Percentiles rank a stretch among this genome's conserved stretches.
Evolutionary conservation across 2,329 filamentous ascomycete genomes (phyloP).

Genomic region (Penicillium sp.): DNA sequence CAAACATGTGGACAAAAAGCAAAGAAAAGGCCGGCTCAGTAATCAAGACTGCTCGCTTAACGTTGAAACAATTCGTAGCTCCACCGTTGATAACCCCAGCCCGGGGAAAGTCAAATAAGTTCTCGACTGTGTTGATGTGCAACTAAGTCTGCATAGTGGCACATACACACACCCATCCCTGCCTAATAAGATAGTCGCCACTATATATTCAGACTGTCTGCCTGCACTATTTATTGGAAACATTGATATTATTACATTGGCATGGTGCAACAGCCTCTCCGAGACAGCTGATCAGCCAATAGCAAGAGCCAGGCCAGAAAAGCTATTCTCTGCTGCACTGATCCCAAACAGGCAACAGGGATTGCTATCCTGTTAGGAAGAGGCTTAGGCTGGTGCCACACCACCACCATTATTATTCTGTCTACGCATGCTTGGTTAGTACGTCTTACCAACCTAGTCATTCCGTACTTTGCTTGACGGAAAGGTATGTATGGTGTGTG

Average conservation of each 20-base stretch:
- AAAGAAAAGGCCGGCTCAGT: not conserved
- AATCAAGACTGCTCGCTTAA: not conserved
- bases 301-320: not conserved
- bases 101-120: not conserved
- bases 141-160: too few species aligned
- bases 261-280: not conserved
- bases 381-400: conserved; percentile 3
- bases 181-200: not conserved
- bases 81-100: not conserved
- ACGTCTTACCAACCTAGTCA: not conserved
- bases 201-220: not conserved
- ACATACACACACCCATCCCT: not conserved
- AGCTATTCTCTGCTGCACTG: not conserved
- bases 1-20: not conserved
- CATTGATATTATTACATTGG: not conserved
- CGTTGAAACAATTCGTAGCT: not conserved
- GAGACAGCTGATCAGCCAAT: not conserved
- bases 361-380: not conserved
- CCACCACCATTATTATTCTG: not conserved
- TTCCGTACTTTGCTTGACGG: not conserved
- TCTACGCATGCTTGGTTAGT: not conserved
- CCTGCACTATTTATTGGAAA: not conserved
- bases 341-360: conserved; percentile 1
- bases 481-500: conserved; percentile 1
- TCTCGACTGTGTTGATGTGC: conserved; percentile 6